Base-by-base conservation (phyloP, 176 grass and related monocot species). In the Rhipidocladum racemiflorum region DNA sequence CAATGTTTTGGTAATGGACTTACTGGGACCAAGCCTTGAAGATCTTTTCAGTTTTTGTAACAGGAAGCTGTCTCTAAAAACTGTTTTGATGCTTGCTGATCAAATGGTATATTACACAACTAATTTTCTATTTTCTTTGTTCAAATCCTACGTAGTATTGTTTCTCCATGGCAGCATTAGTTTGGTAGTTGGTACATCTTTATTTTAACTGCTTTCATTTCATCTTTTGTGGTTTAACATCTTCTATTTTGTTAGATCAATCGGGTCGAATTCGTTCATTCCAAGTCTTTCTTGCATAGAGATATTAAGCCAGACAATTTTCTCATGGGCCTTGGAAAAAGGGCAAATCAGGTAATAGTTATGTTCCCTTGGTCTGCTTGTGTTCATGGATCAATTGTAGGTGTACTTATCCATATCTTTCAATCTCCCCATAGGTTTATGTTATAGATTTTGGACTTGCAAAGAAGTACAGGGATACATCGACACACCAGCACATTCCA, bases 271-370 rank as follows among this genome's bases (percentile, higher is more conserved):
- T 97, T 90, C 80, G 83, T 91, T 29, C 93, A 97, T 70, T 89
- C 93, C 17, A 97, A 97, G 61, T 97, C 90, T 53, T 97, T 97
- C 84, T 82, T 97, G 74, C 93, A 97, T 78, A 77, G 93, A 89
- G 93, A 97, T 79, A 97, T 97, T 54, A 97, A 97, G 34, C 93
- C 93, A 72, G 93, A 97, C 86, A 97, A 97, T 89, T 97, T 97
- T 82, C 90, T 97, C 27, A 97, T 97, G 93, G 93, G 93, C 38
- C 93, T 97, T 28, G 86, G 88, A 63, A 89, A 85, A 69, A 89
- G 93, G 78, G 93, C 93, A 85, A 97, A 97, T 85, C 93, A 97
- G 88, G 94, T 97, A 23, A 59, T 36, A 60, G 0, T 28, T 87
- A 60, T 36, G 53, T 75, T 38, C 61, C 15, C 9, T 57, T 49